Base-by-base conservation (phyloP, 2,329 filamentous ascomycete genomes). In the Hortaea werneckii region DNA sequence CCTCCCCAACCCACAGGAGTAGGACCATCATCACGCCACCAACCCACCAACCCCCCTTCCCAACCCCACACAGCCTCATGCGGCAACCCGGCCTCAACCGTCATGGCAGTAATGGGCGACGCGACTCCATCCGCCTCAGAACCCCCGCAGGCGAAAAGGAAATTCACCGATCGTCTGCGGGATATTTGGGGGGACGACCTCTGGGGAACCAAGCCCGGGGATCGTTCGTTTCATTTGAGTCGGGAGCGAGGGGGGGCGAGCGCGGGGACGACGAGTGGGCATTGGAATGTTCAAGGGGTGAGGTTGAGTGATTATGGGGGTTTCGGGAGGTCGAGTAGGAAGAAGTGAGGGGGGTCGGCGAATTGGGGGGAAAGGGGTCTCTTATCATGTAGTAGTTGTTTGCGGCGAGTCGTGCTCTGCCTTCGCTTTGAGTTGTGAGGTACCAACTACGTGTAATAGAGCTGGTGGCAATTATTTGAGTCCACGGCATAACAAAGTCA, bases 71-170 rank as follows among this genome's bases (percentile, higher is more conserved):
- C 9, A 28, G 11, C 10, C n/a, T 34, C 29, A 27, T 42, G 40
- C 40, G 40, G 28, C 29, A 39, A 11, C 26, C 34, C 42, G 8
- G 42, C 26, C 8, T 39, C 42, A 30, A 44, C 34, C 34, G 42
- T 39, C 12, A 44, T 44, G 34, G 42, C 42, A 7, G 37, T 44
- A 13, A n/a, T 44, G n/a, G 32, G 32, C 32, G 20, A 20, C 4
- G 20, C 20, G 2, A 9, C 32, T 9, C 32, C 32, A 9, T 9
- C 8, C n/a, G n/a, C 9, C n/a, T 9, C 32, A 2, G n/a, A 35
- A 35, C 2, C 8, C 8, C 32, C 32, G 3, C 32, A n/a, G 9
- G 32, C 8, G 9, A 35, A 35, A 35, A 9, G 9, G 32, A 9
- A n/a, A 35, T 35, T 35, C 32, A 35, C 8, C 8, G 32, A 35